phyloP scores from a whole-genome alignment of 106 monocot species.

The Cymbidium sinense region DNA sequence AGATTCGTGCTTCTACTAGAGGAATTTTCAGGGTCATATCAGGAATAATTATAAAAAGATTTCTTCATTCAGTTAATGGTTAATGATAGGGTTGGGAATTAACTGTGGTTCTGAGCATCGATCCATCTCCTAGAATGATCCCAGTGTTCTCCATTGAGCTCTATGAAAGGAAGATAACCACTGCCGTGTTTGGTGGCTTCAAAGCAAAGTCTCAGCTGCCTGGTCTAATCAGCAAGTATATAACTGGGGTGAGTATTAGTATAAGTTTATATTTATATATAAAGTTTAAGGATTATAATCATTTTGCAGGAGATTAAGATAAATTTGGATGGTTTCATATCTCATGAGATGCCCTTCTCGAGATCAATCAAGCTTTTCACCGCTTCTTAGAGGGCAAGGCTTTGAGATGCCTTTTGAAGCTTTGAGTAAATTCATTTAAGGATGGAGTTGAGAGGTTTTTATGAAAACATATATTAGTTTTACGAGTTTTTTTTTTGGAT shows the following conservation, averaged over 20 bases:
- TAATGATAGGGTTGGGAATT: slow-evolving; percentile 63
- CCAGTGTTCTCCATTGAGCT: slow-evolving; percentile 83
- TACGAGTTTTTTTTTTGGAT: too few species aligned
- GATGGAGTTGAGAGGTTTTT: background rate
- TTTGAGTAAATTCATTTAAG: slow-evolving; percentile 16
- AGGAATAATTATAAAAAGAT: too few species aligned
- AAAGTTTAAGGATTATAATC: background rate
- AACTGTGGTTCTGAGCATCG: slow-evolving; percentile 57
- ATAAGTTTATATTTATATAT: too few species aligned
- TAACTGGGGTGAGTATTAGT: slow-evolving; percentile 37
- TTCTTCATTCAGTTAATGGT: background rate
- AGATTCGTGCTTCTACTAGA: too few species aligned
- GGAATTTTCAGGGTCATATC: too few species aligned
- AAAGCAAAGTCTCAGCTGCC: slow-evolving; percentile 76
- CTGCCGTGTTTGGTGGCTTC: slow-evolving; percentile 57
- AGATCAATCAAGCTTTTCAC: slow-evolving; percentile 70
- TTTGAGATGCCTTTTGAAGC: slow-evolving; percentile 62
- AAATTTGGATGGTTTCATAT: slow-evolving; percentile 81
- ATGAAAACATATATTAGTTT: too few species aligned
- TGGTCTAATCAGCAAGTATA: slow-evolving; percentile 37
- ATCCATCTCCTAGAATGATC: slow-evolving; percentile 37
- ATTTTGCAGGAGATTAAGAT: slow-evolving; percentile 50
- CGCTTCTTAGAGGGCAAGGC: slow-evolving; percentile 68
- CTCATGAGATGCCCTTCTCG: slow-evolving; percentile 80
- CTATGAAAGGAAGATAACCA: slow-evolving; percentile 47